Evolutionary conservation across 768 basidiomycete genomes (phyloP), one percentile per base, ranked within the genome.

Genomic region (Trametes elegans): DNA sequence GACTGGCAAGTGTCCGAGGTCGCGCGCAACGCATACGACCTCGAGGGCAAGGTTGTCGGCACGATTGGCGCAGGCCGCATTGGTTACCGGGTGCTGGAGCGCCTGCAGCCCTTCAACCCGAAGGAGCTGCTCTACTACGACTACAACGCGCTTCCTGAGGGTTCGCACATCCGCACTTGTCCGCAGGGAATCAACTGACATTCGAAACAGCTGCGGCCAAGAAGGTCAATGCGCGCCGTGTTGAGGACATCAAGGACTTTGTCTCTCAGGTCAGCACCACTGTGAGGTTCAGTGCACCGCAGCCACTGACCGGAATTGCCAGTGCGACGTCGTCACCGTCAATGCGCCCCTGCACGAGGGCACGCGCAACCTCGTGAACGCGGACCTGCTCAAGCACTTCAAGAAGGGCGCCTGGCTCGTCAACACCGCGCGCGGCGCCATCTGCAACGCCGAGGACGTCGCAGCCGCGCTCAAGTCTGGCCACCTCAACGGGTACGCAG

Each of bases 111-210:
- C 4, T 96, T 97, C 74, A 80, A 92, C 73, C 84, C 82, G 79
- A 93, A 93, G 70, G 90, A 95, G 67, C 81, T 96, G 38, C 72
- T 96, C 51, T 95, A 94, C 78, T 96, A 85, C 67, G 92, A 93
- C 71, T 93, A 93, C 66, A 76, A 81, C 4, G 75, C 88, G 47
- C 81, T 90, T 51, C 85, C 88, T 11, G 74, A 76, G 50, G 52
- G 57, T 62, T n/a, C n/a, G n/a, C n/a, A 35, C n/a, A n/a, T n/a
- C n/a, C n/a, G n/a, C n/a, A n/a, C n/a, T n/a, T n/a, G n/a, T n/a
- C n/a, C n/a, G n/a, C n/a, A n/a, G n/a, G n/a, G n/a, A n/a, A n/a
- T n/a, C n/a, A n/a, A n/a, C n/a, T n/a, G n/a, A n/a, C n/a, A n/a
- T n/a, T n/a, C n/a, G n/a, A n/a, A n/a, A n/a, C n/a, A n/a, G n/a